Percentiles rank a stretch among this genome's conserved stretches.
Evolutionary conservation across 805 yeast species (phyloP).

Genomic region (Yueomyces sinensis): DNA sequence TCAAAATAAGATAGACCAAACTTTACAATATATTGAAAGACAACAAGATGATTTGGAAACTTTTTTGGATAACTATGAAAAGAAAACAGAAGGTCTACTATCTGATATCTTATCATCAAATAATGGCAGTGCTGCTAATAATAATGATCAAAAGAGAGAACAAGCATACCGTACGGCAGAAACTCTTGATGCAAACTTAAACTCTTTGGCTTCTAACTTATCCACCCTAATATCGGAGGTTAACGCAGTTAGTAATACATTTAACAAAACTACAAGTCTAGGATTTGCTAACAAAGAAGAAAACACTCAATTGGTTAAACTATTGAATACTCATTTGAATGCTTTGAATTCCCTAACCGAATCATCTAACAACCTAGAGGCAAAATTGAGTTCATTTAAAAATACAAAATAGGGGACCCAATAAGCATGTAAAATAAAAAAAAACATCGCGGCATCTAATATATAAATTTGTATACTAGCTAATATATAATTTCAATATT

Average conservation of each 20-base stretch:
- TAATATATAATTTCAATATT: too few relatives aligned
- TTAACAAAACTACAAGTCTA: constrained; percentile 43
- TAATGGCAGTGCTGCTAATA: constrained; percentile 13
- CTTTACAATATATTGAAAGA: constrained; percentile 69
- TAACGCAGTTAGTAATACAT: constrained; percentile 68
- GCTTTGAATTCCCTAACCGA: constrained; percentile 79
- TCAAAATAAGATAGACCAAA: constrained; percentile 78
- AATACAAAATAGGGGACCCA: constrained; percentile 5
- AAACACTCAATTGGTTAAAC: constrained; percentile 55
- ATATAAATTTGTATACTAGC: background rate
- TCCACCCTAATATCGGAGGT: constrained; percentile 67
- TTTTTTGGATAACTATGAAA: constrained; percentile 69
- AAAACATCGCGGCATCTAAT: background rate
- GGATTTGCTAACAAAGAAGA: constrained; percentile 25
- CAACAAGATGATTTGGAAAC: constrained; percentile 88
- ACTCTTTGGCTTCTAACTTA: constrained; percentile 62
- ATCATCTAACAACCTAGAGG: constrained; percentile 53
- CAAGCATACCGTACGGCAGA: constrained; percentile 84
- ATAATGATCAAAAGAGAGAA: constrained; percentile 72
- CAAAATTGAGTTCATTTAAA: constrained; percentile 35
- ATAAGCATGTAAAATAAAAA: background rate
- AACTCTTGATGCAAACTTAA: constrained; percentile 67
- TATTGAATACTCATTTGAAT: constrained; percentile 79
- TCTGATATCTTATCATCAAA: constrained; percentile 25
- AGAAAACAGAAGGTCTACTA: constrained; percentile 24